phyloP scores from a whole-genome alignment of 108 stramenopile species.

The Licmophora abbreviata region DNA sequence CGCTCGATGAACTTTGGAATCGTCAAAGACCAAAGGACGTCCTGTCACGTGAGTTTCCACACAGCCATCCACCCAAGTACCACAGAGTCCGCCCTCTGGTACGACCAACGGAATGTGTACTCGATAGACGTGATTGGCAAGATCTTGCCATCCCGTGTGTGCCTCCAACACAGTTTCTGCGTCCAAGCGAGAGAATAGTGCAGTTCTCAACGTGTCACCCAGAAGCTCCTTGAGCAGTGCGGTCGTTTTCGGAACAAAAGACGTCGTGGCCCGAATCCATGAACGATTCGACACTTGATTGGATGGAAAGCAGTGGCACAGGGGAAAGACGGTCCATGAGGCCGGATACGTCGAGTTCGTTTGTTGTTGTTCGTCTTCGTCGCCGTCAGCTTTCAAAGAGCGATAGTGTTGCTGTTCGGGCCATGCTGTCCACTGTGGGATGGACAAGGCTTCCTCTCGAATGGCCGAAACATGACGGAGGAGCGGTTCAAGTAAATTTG shows the following conservation, averaged over 20 bases:
- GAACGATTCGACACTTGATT: slow-evolving; percentile 43
- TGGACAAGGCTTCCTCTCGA: slow-evolving; percentile 43
- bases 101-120: slow-evolving; percentile 88
- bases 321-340: slow-evolving; percentile 89
- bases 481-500: slow-evolving; percentile 31
- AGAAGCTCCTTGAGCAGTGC: slow-evolving; percentile 28
- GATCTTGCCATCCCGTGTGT: slow-evolving; percentile 93
- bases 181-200: slow-evolving; percentile 85
- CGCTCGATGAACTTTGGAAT: slow-evolving; percentile 91
- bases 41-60: slow-evolving; percentile 81
- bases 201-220: slow-evolving; percentile 74
- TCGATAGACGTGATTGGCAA: slow-evolving; percentile 93
- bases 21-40: slow-evolving; percentile 84
- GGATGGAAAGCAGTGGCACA: slow-evolving; percentile 92
- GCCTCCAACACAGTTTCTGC: slow-evolving; percentile 79
- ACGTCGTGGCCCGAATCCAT: slow-evolving; percentile 72
- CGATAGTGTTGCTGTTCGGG: slow-evolving; percentile 80
- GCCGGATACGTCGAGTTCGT: slow-evolving; percentile 10
- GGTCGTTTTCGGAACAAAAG: slow-evolving; percentile 73
- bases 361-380: slow-evolving; percentile 1
- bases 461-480: slow-evolving; percentile 32
- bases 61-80: slow-evolving; percentile 94
- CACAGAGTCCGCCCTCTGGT: slow-evolving; percentile 69
- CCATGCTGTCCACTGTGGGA: slow-evolving; percentile 88
- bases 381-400: slow-evolving; percentile 16